Evolutionary conservation across 352 stramenopile genomes (phyloP).

Genomic region (Salisapilia sapeloensis): DNA sequence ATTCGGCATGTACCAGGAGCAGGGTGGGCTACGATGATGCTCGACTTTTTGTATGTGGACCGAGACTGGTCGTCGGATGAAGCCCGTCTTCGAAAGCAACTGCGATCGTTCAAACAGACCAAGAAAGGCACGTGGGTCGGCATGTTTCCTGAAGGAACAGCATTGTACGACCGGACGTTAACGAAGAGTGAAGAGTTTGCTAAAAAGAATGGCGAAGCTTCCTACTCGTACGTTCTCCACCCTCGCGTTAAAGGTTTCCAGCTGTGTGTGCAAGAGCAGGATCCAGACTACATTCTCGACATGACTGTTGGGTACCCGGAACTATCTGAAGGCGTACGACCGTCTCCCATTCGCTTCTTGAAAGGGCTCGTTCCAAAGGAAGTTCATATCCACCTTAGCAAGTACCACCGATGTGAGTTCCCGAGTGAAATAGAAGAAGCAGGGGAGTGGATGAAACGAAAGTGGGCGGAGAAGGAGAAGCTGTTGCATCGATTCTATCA

Average conservation of each 20-base stretch:
- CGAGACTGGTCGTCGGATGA: conserved; percentile 56
- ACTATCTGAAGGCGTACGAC: conserved; percentile 39
- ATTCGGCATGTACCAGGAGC: conserved; percentile 40
- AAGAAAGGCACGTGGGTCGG: conserved; percentile 30
- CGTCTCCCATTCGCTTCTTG: conserved; percentile 48
- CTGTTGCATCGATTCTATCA: conserved; percentile 51
- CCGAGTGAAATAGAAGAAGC: conserved; percentile 24
- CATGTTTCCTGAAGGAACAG: conserved; percentile 71
- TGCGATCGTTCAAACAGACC: conserved; percentile 33
- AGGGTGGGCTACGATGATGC: conserved; percentile 47
- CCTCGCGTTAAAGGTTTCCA: conserved; percentile 50
- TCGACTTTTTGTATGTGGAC: conserved; percentile 59
- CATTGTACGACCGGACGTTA: conserved; percentile 49
- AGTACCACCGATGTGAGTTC: conserved; percentile 26
- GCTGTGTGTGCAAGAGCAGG: conserved; percentile 39
- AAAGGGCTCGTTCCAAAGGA: conserved; percentile 44
- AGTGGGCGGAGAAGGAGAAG: conserved; percentile 61
- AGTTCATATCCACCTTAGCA: conserved; percentile 57
- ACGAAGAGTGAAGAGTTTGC: conserved; percentile 41
- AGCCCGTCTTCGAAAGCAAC: conserved; percentile 16
- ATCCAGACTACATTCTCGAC: conserved; percentile 53
- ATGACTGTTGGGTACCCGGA: conserved; percentile 65
- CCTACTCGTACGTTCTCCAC: conserved; percentile 52
- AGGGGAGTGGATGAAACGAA: conserved; percentile 33
- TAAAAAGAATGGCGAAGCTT: conserved; percentile 15